phyloP scores from a whole-genome alignment of 2,329 filamentous ascomycete genomes.

The Ophiostoma sp. region DNA sequence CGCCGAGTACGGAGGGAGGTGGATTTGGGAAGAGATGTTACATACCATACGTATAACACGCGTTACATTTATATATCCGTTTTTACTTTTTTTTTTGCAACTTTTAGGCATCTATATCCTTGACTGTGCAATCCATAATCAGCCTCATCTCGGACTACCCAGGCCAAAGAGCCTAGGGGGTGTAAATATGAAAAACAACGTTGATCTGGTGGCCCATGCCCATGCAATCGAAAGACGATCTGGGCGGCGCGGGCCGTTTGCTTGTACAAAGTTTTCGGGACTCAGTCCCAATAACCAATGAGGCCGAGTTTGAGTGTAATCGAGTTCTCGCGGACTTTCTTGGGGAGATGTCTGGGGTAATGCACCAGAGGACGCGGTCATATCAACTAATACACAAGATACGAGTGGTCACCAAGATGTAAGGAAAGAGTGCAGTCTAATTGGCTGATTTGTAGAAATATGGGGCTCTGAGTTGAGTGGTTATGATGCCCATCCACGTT shows the following conservation, averaged over 20 bases:
- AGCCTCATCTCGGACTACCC: conserved; percentile 39
- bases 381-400: neutral
- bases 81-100: neutral
- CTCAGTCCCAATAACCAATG: conserved; percentile 77
- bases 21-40: neutral
- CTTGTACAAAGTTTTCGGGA: conserved; percentile 82
- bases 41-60: conserved; percentile 20
- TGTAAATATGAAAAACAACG: neutral
- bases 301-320: conserved; percentile 78
- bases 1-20: neutral
- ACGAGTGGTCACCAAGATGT: neutral
- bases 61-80: conserved; percentile 17
- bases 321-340: neutral
- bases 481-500: too few species aligned
- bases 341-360: neutral
- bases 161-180: neutral
- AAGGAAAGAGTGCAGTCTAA: neutral
- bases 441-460: neutral
- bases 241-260: conserved; percentile 94
- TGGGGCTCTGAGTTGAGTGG: neutral
- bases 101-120: neutral
- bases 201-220: conserved; percentile 67
- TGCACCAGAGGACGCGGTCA: neutral
- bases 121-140: conserved; percentile 75
- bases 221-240: conserved; percentile 69